phyloP scores from a whole-genome alignment of 805 yeast genomes.

The Saccharomycopsis fodiens region DNA sequence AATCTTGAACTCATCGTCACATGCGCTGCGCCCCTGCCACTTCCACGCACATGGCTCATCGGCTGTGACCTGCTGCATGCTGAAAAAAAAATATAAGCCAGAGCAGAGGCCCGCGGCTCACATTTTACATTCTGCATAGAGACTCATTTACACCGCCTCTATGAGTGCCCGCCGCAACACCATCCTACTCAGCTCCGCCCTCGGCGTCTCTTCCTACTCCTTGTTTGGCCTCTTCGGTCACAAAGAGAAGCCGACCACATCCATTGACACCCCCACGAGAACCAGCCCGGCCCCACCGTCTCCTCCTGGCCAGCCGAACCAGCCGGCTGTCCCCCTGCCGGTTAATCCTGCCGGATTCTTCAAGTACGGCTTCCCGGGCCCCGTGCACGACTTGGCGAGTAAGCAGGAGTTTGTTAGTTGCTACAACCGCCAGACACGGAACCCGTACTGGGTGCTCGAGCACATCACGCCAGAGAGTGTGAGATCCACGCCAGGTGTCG shows the following conservation, averaged over 20 bases:
- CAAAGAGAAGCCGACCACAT: neutral
- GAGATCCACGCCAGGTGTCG: conserved; percentile 44
- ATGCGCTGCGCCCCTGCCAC: too few species aligned
- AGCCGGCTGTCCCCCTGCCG: conserved; percentile 27
- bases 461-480: conserved; percentile 76
- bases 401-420: conserved; percentile 77
- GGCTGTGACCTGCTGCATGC: too few species aligned
- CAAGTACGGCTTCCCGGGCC: conserved; percentile 93
- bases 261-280: neutral
- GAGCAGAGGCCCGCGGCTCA: too few species aligned
- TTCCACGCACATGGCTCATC: too few species aligned
- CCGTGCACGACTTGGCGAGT: conserved; percentile 73
- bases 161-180: too few species aligned
- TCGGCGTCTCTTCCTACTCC: conserved; percentile 6
- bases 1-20: too few species aligned
- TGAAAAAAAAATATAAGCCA: too few species aligned
- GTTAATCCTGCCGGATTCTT: conserved; percentile 77
- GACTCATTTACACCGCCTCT: too few species aligned
- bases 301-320: conserved; percentile 2
- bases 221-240: conserved; percentile 12
- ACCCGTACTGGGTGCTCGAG: conserved; percentile 84
- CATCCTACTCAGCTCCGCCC: neutral
- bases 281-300: neutral
- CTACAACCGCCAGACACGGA: conserved; percentile 75
- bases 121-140: too few species aligned